Base-by-base conservation (phyloP, 495 filamentous ascomycete species). In the Ramalina intermedia region DNA sequence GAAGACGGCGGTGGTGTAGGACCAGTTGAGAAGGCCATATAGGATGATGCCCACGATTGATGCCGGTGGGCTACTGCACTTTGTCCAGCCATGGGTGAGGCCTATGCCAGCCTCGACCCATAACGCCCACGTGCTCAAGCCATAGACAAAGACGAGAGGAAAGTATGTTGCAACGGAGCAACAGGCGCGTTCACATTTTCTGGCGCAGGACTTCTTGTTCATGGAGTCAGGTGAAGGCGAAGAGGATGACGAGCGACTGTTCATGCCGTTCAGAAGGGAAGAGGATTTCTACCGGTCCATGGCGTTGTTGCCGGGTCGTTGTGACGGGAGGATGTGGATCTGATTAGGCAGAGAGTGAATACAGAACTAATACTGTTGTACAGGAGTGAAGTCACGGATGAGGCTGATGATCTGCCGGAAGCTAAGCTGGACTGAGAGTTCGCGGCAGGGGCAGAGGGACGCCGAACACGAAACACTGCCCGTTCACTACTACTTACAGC, bases 1-100 rank as follows among this genome's bases (percentile, higher is more conserved):
- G 67, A 96, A 96, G 49, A 98, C 91, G 48, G 91, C 93, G 36
- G 76, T 76, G 9, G 82, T 90, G 64, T 98, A 98, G 50, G 72
- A 86, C 74, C 80, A 81, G 61, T 94, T 94, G 41, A 89, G 75
- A 50, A 94, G 66, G 48, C 79, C 39, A 62, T 88, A 96, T 43
- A 98, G 74, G 16, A 73, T 33, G 47, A 90, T 59, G 35, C 82
- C 87, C 47, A 84, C 56, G 29, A 77, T 48, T 1, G 80, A 72
- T 41, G 64, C 66, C 7, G 65, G 63, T 6, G 67, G 26, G 51
- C 55, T 13, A 48, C 52, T 51, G 35, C 41, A 42, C 42, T 37
- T 51, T 21, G 47, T 44, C 18, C 14, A 54, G 48, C 53, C 73
- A 40, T 73, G 8, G 69, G 65, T 43, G 26, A 82, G 69, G 29